A percentile compares a stretch with the other conserved stretches of the same genome.
phyloP scores from a whole-genome alignment of 2,329 filamentous ascomycete species.

The Ceratocystis papillata region DNA sequence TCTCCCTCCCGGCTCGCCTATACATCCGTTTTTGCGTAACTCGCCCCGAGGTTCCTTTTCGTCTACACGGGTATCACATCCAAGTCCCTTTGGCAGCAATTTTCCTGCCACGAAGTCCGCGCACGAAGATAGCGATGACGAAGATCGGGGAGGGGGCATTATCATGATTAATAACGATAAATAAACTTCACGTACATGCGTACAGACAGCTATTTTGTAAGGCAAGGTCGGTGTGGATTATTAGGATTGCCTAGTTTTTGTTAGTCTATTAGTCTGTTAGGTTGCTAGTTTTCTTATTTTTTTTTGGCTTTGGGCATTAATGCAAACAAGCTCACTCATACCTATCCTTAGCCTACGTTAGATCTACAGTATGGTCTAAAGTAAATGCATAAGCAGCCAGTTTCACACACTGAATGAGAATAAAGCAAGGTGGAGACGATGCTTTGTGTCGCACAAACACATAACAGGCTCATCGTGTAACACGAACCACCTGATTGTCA shows the following conservation, averaged over 20 bases:
- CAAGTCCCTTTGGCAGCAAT: conserved; percentile 13
- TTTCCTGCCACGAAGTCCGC: conserved; percentile 13
- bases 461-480: background rate
- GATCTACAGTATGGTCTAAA: no score
- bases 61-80: background rate
- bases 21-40: conserved; percentile 22
- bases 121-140: conserved; percentile 18
- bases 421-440: background rate
- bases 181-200: background rate
- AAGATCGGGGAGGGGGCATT: conserved; percentile 17
- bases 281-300: no score
- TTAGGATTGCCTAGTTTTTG: no score
- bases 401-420: background rate
- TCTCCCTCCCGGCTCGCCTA: background rate
- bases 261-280: no score
- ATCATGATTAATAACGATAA: conserved; percentile 22
- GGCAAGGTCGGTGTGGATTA: no score
- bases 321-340: no score
- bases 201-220: no score
- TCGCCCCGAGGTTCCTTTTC: background rate
- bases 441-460: background rate
- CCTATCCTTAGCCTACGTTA: no score
- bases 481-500: background rate
- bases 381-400: no score
- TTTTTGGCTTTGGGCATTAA: no score